These are phyloP conservation scores for Rhizopus sp. DNA, from an alignment of 371 early-diverging fungal species.

Conservation along the genomic window DNA sequence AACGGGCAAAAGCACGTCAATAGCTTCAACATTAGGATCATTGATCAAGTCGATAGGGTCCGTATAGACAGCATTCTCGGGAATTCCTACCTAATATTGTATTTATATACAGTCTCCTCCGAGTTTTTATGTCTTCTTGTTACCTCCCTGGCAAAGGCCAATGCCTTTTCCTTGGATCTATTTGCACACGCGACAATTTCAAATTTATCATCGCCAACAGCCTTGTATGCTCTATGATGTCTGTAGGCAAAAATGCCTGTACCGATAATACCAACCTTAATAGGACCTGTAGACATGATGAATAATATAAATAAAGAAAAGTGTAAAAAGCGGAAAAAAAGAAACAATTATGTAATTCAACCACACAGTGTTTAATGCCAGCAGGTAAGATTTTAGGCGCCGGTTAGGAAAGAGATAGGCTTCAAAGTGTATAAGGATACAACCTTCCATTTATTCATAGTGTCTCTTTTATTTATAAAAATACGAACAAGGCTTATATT, in stretches of 20 bases:
- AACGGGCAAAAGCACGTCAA: slow-evolving; percentile 42
- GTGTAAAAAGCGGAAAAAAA: slow-evolving; percentile 1
- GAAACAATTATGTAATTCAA: too few relatives aligned
- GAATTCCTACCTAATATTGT: slow-evolving; percentile 41
- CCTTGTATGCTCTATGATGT: slow-evolving; percentile 45
- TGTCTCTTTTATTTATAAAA: too few relatives aligned
- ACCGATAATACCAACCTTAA: slow-evolving; percentile 52
- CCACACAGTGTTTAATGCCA: too few relatives aligned
- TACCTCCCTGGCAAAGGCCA: slow-evolving; percentile 49
- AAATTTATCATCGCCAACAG: slow-evolving; percentile 42
- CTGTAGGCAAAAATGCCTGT: slow-evolving; percentile 57
- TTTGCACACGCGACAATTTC: slow-evolving; percentile 52
- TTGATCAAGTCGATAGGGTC: slow-evolving; percentile 40
- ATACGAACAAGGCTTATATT: too few relatives aligned
- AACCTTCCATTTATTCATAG: too few relatives aligned
- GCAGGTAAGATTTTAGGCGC: too few relatives aligned
- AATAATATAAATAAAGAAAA: neutral
- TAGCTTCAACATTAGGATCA: slow-evolving; percentile 44
- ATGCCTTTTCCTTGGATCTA: slow-evolving; percentile 50
- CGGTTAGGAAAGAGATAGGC: too few relatives aligned
- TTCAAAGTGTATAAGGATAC: too few relatives aligned
- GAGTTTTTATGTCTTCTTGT: neutral
- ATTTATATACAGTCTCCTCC: too few relatives aligned
- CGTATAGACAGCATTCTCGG: slow-evolving; percentile 43
- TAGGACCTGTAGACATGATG: slow-evolving; percentile 27